Conservation (phyloP, 2,329 filamentous ascomycete species). For the Ceratocystis papillata region DNA sequence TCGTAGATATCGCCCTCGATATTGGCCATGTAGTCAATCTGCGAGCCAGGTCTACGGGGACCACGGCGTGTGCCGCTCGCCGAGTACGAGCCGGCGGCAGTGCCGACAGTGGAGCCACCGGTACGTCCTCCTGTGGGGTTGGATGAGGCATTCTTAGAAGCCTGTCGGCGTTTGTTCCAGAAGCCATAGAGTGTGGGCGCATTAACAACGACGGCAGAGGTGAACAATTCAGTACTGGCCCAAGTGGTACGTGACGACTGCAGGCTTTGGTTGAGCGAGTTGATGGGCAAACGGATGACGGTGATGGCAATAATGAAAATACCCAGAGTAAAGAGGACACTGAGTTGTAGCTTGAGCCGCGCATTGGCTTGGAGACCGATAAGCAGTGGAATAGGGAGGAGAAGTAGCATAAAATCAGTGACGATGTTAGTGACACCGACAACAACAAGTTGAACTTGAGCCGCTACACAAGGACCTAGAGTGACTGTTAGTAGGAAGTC, state of each 20-base stretch:
- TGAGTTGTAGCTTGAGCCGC: conserved; percentile 30
- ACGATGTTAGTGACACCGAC: conserved; percentile 30
- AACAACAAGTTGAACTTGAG: conserved; percentile 31
- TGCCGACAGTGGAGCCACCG: background rate
- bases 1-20: conserved; percentile 15
- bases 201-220: conserved; percentile 33
- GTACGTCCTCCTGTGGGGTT: conserved; percentile 13
- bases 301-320: conserved; percentile 35
- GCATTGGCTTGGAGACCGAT: conserved; percentile 28
- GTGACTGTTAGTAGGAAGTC: conserved; percentile 1
- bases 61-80: background rate
- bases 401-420: conserved; percentile 22
- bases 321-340: conserved; percentile 33
- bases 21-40: conserved; percentile 20
- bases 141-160: conserved; percentile 14
- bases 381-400: conserved; percentile 21
- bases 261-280: conserved; percentile 30
- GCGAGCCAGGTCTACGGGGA: background rate
- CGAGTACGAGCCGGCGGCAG: background rate
- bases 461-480: conserved; percentile 29
- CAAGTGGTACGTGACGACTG: conserved; percentile 33
- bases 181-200: conserved; percentile 32
- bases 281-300: conserved; percentile 34
- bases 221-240: conserved; percentile 33
- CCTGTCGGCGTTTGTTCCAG: conserved; percentile 29